Evolutionary conservation across 2,329 filamentous ascomycete genomes (phyloP), one percentile per base, ranked within the genome.

Genomic region (Penicillium oxalicum): DNA sequence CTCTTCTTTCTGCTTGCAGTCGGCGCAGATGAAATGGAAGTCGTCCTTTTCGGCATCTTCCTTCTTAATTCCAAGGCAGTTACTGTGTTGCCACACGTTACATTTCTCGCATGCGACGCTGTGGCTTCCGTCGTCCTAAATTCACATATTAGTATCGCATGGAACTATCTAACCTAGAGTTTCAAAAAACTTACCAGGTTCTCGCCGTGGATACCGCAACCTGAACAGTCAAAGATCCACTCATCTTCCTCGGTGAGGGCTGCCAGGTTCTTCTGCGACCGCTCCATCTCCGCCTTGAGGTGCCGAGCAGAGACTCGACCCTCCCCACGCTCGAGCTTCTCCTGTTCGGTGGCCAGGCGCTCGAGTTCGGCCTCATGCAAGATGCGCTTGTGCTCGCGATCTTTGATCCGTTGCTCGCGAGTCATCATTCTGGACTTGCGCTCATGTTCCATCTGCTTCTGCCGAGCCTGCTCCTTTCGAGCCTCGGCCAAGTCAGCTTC

Each of bases 31-130:
- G 62, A 95, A 95, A 52, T 88, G 83, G 61, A 97, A 97, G 56
- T 94, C 87, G 1, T 88, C 82, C 40, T 83, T 78, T 55, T 95
- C 91, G 0, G 90, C 91, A 53, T 91, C 86, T 51, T 79, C 74
- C 60, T 94, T 81, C 40, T 80, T 79, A 54, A 97, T 87, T 36
- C 84, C 86, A 51, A 95, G 80, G 64, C 93, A 98, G 61, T 87
- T 88, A 75, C 90, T 95, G 65, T 98, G 93, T 66, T 97, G 91
- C 93, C 93, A 98, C 41, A 95, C 85, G 64, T 86, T 94, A 74
- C 93, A 98, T 57, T 78, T 84, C 64, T 98, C 93, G 70, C 93
- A 98, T 27, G 91, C 87, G 55, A 98, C 84, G 65, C 90, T 95
- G 65, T 95, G 91, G 6, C 88, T 86, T 33, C 93, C 93, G 65